Percentiles rank a stretch among this genome's conserved stretches.
Evolutionary conservation across 257 asterid genomes (phyloP).

Genomic region (Dorcoceras hygrometricum): DNA sequence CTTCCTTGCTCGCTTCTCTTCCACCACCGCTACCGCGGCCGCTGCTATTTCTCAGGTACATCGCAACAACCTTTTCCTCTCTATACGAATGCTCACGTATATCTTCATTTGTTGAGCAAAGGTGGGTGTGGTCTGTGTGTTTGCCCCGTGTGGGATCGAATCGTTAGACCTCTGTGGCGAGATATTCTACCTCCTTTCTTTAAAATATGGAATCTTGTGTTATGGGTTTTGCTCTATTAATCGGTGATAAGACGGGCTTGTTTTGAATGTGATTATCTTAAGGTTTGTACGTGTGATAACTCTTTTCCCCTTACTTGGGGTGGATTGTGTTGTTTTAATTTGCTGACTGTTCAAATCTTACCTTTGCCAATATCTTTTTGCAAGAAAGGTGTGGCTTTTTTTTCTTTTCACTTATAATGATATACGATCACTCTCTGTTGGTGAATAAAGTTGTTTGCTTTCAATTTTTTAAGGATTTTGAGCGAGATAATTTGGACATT

Average conservation of each 20-base stretch:
- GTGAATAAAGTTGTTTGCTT: neutral
- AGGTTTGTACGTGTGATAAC: neutral
- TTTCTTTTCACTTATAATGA: neutral
- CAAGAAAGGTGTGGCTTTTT: neutral
- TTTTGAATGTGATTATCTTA: neutral
- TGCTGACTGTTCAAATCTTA: constrained; percentile 14
- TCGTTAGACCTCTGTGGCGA: constrained; percentile 11
- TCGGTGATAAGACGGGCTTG: neutral
- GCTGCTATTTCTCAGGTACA: constrained; percentile 24
- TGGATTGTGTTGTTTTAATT: neutral
- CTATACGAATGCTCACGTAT: neutral
- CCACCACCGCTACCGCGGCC: constrained; percentile 19
- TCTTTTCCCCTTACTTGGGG: neutral
- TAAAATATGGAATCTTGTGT: constrained; percentile 6
- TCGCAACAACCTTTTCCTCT: neutral
- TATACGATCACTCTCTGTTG: neutral
- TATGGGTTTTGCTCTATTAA: constrained; percentile 5
- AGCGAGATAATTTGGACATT: neutral
- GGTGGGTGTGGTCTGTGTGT: neutral
- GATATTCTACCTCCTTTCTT: constrained; percentile 13
- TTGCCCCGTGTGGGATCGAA: constrained; percentile 17
- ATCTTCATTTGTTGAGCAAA: neutral
- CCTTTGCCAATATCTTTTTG: neutral
- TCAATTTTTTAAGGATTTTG: neutral
- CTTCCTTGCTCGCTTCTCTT: constrained; percentile 22